Conservation (phyloP, 2,329 filamentous ascomycete species). For the Aspergillus udagawae region DNA sequence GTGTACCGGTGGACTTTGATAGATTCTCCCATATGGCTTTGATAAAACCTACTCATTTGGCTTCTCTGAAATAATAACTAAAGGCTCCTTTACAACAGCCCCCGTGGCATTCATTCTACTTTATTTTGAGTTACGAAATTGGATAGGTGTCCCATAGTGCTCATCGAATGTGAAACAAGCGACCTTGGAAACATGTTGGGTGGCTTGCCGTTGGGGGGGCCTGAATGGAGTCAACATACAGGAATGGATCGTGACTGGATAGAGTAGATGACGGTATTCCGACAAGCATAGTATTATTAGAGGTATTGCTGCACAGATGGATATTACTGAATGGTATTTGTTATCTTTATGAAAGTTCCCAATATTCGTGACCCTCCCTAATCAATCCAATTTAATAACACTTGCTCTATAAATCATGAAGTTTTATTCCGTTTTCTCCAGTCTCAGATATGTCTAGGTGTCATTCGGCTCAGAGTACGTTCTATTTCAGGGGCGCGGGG, state of each 20-base stretch:
- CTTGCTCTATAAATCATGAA: not conserved
- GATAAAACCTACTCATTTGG: no score
- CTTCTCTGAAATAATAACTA: not conserved
- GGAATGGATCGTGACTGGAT: not conserved
- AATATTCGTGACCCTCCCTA: no score
- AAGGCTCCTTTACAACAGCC: not conserved
- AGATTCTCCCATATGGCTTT: not conserved
- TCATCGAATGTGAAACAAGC: slow-evolving; percentile 9
- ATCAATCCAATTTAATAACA: not conserved
- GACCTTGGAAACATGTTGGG: not conserved
- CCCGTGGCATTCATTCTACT: not conserved
- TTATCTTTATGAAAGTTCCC: no score
- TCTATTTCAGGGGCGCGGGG: not conserved
- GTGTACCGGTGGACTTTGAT: not conserved
- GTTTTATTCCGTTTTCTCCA: not conserved
- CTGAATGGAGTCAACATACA: slow-evolving; percentile 1
- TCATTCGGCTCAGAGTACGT: not conserved
- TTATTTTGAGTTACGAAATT: slow-evolving; percentile 3
- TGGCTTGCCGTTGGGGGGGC: slow-evolving; percentile 9
- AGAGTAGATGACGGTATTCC: not conserved
- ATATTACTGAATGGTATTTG: not conserved
- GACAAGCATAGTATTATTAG: not conserved
- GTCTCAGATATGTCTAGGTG: not conserved
- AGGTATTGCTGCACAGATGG: not conserved
- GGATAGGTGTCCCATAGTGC: not conserved